Conservation (phyloP, 2,329 filamentous ascomycete genomes). For the Pleomassaria siparia region DNA sequence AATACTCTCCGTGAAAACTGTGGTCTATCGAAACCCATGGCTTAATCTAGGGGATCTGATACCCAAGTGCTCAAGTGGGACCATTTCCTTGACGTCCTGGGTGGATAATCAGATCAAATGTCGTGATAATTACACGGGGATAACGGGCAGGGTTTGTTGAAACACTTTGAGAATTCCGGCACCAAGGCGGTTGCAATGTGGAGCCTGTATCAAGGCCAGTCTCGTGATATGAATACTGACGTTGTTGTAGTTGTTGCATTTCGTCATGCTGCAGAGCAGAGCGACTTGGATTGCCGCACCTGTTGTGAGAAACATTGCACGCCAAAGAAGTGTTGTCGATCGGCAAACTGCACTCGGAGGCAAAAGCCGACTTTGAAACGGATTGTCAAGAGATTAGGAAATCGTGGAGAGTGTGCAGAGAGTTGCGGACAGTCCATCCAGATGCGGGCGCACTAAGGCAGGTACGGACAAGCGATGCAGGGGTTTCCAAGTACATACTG, state of each 20-base stretch:
- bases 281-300: no score
- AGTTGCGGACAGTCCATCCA: no score
- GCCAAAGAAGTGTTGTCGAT: no score
- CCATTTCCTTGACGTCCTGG: neutral
- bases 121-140: neutral
- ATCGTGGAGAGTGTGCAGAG: neutral
- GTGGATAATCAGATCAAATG: neutral
- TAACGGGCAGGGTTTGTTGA: neutral
- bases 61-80: neutral
- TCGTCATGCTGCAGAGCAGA: no score
- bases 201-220: no score
- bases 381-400: neutral
- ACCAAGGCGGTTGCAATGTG: no score
- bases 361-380: neutral
- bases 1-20: neutral
- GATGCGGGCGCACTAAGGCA: neutral
- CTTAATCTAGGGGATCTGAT: neutral
- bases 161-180: no score
- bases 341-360: no score
- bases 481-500: neutral
- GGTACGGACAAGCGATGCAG: slow-evolving; percentile 1
- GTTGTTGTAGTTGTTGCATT: no score
- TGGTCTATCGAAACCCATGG: neutral
- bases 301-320: no score
- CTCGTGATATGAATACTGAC: no score